A percentile compares a stretch with the other conserved stretches of the same genome.
phyloP scores from a whole-genome alignment of 2,329 filamentous ascomycete species.

The Nannizzia gypsea region DNA sequence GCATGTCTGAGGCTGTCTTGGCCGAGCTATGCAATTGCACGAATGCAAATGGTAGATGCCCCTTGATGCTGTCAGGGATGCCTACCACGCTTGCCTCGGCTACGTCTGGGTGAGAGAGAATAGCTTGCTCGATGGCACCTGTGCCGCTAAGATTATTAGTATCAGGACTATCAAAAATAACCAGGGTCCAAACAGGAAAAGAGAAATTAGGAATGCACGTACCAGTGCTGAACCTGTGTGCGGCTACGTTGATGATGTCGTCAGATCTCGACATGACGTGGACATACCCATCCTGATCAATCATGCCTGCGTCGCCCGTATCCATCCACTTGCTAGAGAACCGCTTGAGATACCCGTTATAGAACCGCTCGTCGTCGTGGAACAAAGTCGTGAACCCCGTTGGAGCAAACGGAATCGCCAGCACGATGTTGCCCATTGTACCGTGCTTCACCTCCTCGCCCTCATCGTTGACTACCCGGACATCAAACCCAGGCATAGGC shows the following conservation, averaged over 20 bases:
- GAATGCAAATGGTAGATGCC: conserved; percentile 85
- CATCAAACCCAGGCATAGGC: conserved; percentile 82
- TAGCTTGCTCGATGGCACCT: conserved; percentile 84
- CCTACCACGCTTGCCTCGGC: conserved; percentile 79
- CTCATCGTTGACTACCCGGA: conserved; percentile 69
- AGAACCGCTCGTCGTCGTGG: conserved; percentile 76
- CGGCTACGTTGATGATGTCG: conserved; percentile 92
- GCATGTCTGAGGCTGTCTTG: conserved; percentile 13
- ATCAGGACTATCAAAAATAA: background rate
- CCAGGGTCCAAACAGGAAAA: too few relatives aligned
- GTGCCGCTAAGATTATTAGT: background rate
- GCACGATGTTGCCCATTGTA: conserved; percentile 82
- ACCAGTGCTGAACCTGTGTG: conserved; percentile 82
- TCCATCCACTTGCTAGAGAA: conserved; percentile 78
- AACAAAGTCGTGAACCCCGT: conserved; percentile 79
- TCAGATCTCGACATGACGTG: conserved; percentile 57
- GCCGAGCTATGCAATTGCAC: conserved; percentile 45
- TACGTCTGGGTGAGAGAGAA: conserved; percentile 65
- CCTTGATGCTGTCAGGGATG: conserved; percentile 75
- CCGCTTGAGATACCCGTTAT: conserved; percentile 68
- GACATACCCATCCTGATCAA: conserved; percentile 60
- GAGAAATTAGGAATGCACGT: conserved; percentile 23
- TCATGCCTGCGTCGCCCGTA: conserved; percentile 79
- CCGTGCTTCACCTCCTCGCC: conserved; percentile 60
- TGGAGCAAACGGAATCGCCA: conserved; percentile 69